Evolutionary conservation across 2,329 filamentous ascomycete species (phyloP), one percentile per base, ranked within the genome.

Genomic region (Gnomoniopsis sp.): DNA sequence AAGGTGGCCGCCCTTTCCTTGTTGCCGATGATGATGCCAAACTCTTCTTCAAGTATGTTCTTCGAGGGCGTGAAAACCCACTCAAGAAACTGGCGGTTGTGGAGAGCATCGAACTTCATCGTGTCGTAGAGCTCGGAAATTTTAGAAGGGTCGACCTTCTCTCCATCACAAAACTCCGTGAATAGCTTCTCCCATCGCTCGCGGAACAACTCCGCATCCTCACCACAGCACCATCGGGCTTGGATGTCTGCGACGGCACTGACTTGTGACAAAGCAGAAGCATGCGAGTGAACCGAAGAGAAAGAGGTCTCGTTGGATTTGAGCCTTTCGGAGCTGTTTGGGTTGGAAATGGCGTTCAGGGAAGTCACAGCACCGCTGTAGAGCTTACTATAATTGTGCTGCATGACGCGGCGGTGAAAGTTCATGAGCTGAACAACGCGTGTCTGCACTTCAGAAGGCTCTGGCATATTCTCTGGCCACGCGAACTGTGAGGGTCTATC

Each of bases 151-250:
- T 99, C 95, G 19, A 98, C 92, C 77, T 99, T 99, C 68, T 99
- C 95, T 1, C 90, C 89, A 71, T 99, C 96, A 65, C 90, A 95
- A 68, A 99, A 99, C 70, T 99, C 95, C 50, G 88, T 86, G 74
- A 99, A 99, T 2, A 99, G 83, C 77, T 99, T 99, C 75, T 98
- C 95, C 95, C 95, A 99, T 33, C 95, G 86, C 72, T 99, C 95
- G 65, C 89, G 90, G 79, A 99, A 99, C 2, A 99, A 80, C 65
- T 96, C 91, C 0, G 93, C 87, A 68, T 98, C 95, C 75, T 99
- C 95, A 33, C 93, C 93, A 65, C 91, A 96, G 71, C 95, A 99
- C 95, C 95, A 99, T 23, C 95, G 85, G 7, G 90, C 81, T 74
- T 98, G 95, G 52, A 99, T 93, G 58, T 77, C 83, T 64, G 81